Evolutionary conservation across 2,329 filamentous ascomycete species (phyloP), one percentile per base, ranked within the genome.

Genomic region (Aspergillus sp.): DNA sequence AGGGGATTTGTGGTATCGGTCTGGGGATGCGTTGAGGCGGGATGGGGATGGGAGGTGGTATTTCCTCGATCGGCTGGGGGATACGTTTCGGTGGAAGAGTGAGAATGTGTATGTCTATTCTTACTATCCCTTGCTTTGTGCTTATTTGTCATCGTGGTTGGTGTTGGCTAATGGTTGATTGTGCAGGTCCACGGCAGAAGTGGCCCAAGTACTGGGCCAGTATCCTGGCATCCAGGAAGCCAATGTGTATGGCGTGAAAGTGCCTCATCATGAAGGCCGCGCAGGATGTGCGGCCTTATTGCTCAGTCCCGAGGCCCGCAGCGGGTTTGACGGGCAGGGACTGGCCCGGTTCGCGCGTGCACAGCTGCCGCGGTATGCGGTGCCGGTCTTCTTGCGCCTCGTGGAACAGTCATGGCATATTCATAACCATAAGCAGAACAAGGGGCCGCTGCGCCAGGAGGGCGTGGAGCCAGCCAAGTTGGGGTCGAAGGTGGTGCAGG

Each of bases 341-440:
- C 78, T 92, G 9, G 76, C 90, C 10, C 79, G 74, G 75, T 85
- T 89, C 69, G 81, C 82, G 2, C 82, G 84, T 6, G 79, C 81
- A 13, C 81, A 85, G 54, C 78, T 93, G 21, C 90, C 91, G 0
- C 84, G 82, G 63, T 93, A 92, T 69, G 91, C 90, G 0, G 89
- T 93, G 1, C 91, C 91, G 0, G 76, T 92, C 2, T 93, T 93
- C 76, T 68, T 92, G 45, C 81, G 90, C 0, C 74, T 91, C 17
- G 82, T 90, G 21, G 77, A 82, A 25, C 73, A 70, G 12, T 60
- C 74, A 4, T 69, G 68, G 8, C 76, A 78, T 59, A 78, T 75
- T 38, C 84, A 88, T 5, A 93, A 92, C 68, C 89, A 91, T 72
- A 93, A 93, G 77, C 90, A 92, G 76, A 91, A 91, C 71, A 93